A percentile compares a stretch with the other conserved stretches of the same genome.
Conservation (phyloP, 164 flowering plant genomes). For the Dillenia suffruticosa region DNA sequence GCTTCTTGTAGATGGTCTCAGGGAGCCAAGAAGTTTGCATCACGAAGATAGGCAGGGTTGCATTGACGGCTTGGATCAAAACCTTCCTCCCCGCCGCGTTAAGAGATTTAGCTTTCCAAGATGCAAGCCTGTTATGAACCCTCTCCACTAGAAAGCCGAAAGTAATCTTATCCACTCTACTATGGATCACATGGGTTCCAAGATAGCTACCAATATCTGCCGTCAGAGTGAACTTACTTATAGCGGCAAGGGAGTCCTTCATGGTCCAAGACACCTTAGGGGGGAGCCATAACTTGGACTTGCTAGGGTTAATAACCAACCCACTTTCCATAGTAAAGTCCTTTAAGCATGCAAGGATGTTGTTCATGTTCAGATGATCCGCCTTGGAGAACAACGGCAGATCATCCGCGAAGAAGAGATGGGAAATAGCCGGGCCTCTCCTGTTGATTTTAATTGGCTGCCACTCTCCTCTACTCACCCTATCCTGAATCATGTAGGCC, state of each 20-base stretch:
- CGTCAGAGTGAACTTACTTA: no score
- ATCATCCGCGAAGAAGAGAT: slow-evolving; percentile 2
- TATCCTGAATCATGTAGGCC: background rate
- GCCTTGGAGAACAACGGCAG: background rate
- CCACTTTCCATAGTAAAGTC: background rate
- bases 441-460: background rate
- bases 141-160: background rate
- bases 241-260: background rate
- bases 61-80: background rate
- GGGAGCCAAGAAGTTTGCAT: background rate
- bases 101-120: background rate
- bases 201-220: background rate
- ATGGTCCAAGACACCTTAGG: background rate
- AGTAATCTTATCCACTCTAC: background rate
- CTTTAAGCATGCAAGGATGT: background rate
- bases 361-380: background rate
- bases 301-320: background rate
- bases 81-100: background rate
- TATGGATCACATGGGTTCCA: background rate
- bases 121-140: background rate
- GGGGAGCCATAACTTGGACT: background rate
- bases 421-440: background rate
- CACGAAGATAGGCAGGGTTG: background rate
- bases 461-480: background rate
- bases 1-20: background rate